Evolutionary conservation across 1,284 basidiomycete genomes (phyloP).

Genomic region (Chalciporus sp.): DNA sequence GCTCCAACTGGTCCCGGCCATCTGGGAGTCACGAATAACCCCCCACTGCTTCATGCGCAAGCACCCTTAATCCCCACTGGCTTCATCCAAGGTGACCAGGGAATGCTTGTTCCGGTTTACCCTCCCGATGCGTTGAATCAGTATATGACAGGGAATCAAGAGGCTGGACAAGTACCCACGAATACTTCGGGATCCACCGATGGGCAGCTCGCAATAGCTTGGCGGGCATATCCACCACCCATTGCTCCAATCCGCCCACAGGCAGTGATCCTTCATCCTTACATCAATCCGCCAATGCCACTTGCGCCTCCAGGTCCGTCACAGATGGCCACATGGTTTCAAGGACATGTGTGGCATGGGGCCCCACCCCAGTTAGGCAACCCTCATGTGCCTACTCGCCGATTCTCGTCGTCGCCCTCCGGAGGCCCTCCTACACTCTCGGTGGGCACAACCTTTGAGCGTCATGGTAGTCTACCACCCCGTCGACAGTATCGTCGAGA

Average conservation of each 20-base stretch:
- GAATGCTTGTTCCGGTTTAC: conserved; percentile 69
- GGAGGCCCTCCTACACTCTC: conserved; percentile 16
- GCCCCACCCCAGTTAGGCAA: conserved; percentile 17
- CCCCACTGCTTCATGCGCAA: conserved; percentile 40
- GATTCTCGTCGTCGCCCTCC: conserved; percentile 16
- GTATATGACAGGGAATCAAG: conserved; percentile 47
- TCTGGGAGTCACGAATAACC: conserved; percentile 23
- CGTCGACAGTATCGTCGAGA: conserved; percentile 37
- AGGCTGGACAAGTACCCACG: conserved; percentile 18
- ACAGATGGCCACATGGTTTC: conserved; percentile 27
- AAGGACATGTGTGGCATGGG: conserved; percentile 29
- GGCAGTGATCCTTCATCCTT: conserved; percentile 33
- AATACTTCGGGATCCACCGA: conserved; percentile 24
- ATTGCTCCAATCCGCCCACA: conserved; percentile 25
- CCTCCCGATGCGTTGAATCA: conserved; percentile 65
- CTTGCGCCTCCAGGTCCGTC: conserved; percentile 19
- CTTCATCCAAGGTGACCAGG: conserved; percentile 73
- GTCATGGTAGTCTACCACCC: conserved; percentile 25
- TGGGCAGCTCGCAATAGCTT: conserved; percentile 24
- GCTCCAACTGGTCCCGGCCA: conserved; percentile 27
- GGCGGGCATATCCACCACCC: conserved; percentile 33
- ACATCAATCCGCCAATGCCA: conserved; percentile 29
- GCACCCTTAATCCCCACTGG: conserved; percentile 67
- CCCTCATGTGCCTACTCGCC: conserved; percentile 17
- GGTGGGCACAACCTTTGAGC: conserved; percentile 26